These are phyloP conservation scores for Betula pendula DNA, from an alignment of 306 rosid species.

Conservation along the genomic window DNA sequence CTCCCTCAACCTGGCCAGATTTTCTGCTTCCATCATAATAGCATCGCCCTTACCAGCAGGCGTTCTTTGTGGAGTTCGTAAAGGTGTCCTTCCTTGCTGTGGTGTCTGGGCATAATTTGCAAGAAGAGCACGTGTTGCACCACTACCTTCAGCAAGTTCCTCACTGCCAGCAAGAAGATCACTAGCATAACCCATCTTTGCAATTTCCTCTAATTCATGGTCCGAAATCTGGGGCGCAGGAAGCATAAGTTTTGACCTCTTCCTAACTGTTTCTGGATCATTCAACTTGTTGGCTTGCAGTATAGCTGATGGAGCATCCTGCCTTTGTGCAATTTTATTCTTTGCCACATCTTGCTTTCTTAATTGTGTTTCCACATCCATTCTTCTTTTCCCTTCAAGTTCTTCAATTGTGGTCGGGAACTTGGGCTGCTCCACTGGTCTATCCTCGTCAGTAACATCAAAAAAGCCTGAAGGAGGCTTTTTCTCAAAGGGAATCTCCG, in stretches of 20 bases:
- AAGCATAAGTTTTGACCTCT: conserved; percentile 91
- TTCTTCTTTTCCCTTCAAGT: conserved; percentile 89
- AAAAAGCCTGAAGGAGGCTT: conserved; percentile 93
- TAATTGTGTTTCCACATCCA: conserved; percentile 72
- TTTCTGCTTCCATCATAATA: conserved; percentile 96
- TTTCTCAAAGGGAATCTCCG: conserved; percentile 92
- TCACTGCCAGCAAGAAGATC: conserved; percentile 78
- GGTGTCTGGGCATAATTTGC: conserved; percentile 90
- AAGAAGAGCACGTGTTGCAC: conserved; percentile 85
- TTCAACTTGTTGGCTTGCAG: conserved; percentile 87
- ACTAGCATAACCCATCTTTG: conserved; percentile 93
- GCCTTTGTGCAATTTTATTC: conserved; percentile 88
- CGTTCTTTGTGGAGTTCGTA: conserved; percentile 89
- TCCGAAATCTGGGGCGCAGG: conserved; percentile 97
- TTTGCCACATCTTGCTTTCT: conserved; percentile 84
- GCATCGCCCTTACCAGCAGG: conserved; percentile 94
- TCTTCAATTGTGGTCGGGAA: conserved; percentile 93
- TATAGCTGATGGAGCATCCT: conserved; percentile 89
- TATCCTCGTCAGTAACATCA: conserved; percentile 76
- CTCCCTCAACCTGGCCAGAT: conserved; percentile 91
- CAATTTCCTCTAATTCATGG: conserved; percentile 89
- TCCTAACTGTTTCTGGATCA: conserved; percentile 91
- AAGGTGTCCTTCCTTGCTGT: conserved; percentile 70
- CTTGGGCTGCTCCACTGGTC: conserved; percentile 68
- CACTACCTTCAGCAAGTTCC: conserved; percentile 69